A percentile compares a stretch with the other conserved stretches of the same genome.
These are phyloP conservation scores for Kuraishia piskuri DNA, from an alignment of 805 yeast species.

Conservation along the genomic window DNA sequence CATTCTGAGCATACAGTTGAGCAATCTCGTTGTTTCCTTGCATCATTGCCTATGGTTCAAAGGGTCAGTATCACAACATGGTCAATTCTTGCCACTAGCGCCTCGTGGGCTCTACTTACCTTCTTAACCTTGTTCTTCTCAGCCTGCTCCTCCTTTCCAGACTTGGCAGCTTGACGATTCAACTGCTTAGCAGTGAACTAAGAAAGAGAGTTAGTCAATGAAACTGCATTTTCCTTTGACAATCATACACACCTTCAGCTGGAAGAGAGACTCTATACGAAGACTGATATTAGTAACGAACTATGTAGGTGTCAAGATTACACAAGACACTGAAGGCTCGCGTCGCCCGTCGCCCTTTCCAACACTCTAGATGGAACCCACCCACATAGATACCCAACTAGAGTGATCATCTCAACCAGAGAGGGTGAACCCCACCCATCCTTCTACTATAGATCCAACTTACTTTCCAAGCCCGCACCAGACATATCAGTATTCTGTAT, in stretches of 20 bases:
- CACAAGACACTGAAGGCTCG: too few relatives aligned
- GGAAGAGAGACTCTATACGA: conserved; percentile 49
- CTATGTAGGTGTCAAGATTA: too few relatives aligned
- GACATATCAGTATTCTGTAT: background rate
- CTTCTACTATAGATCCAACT: background rate
- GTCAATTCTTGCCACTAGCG: too few relatives aligned
- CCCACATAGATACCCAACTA: too few relatives aligned
- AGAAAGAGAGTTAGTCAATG: conserved; percentile 7
- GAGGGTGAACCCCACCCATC: too few relatives aligned
- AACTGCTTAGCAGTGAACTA: conserved; percentile 90
- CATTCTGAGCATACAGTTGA: conserved; percentile 88
- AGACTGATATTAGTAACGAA: background rate
- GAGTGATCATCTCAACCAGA: background rate
- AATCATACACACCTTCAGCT: conserved; percentile 35
- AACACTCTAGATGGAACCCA: too few relatives aligned
- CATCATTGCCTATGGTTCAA: conserved; percentile 57
- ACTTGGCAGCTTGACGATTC: conserved; percentile 80
- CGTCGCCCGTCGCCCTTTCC: too few relatives aligned
- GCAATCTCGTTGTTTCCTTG: conserved; percentile 92
- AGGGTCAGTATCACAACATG: conserved; percentile 3
- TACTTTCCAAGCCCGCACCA: background rate
- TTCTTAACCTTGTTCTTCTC: conserved; percentile 88
- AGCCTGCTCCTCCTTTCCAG: conserved; percentile 81
- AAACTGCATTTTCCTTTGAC: background rate
- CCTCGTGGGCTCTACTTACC: conserved; percentile 15